These are phyloP conservation scores for Pichia sp. DNA, from an alignment of 1,139 yeast species.

Conservation along the genomic window DNA sequence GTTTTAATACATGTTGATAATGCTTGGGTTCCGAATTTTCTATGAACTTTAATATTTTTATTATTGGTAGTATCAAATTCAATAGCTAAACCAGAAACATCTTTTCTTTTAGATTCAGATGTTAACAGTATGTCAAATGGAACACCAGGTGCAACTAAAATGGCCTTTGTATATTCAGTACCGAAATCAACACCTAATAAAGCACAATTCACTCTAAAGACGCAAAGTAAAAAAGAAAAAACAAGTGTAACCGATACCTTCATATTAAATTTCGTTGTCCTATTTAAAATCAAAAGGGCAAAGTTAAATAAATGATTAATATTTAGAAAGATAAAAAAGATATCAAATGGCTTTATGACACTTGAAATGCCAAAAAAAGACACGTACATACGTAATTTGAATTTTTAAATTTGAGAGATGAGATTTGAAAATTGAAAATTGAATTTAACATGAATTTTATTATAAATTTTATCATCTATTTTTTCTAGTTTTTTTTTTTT, in stretches of 20 bases:
- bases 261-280: background rate
- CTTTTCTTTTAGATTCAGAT: constrained; percentile 88
- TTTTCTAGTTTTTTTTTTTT: background rate
- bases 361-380: too few species aligned
- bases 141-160: constrained; percentile 84
- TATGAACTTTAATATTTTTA: constrained; percentile 33
- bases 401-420: too few species aligned
- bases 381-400: too few species aligned
- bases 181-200: constrained; percentile 89
- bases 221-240: background rate
- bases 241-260: constrained; percentile 1
- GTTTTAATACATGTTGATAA: constrained; percentile 64
- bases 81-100: constrained; percentile 69
- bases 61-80: constrained; percentile 33
- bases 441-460: background rate
- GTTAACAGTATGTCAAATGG: constrained; percentile 84
- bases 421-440: background rate
- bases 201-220: constrained; percentile 35
- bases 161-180: constrained; percentile 81
- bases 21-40: constrained; percentile 77
- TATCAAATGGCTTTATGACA: too few species aligned
- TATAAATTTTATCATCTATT: background rate
- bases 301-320: too few species aligned
- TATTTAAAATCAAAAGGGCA: too few species aligned
- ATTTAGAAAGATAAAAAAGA: too few species aligned